Conservation (phyloP, 2,329 filamentous ascomycete genomes). For the Xylaria sp. region DNA sequence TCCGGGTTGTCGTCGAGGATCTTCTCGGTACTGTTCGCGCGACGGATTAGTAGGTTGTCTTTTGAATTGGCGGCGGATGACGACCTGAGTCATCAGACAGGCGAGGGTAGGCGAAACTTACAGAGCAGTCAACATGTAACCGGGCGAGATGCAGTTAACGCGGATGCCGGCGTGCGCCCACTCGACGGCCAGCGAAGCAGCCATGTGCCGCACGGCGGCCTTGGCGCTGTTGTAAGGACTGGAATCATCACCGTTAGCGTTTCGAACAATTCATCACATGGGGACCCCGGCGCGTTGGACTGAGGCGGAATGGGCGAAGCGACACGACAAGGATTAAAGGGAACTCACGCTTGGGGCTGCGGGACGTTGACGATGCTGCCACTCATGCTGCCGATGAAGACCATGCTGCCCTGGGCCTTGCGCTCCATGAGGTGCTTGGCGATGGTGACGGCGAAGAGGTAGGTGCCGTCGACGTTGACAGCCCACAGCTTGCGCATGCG, state of each 20-base stretch:
- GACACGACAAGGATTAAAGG: background rate
- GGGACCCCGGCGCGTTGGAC: background rate
- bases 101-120: slow-evolving; percentile 60
- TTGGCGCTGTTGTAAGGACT: slow-evolving; percentile 92
- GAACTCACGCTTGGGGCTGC: slow-evolving; percentile 79
- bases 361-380: slow-evolving; percentile 94
- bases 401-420: slow-evolving; percentile 82
- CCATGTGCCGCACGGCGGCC: slow-evolving; percentile 89
- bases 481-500: slow-evolving; percentile 93
- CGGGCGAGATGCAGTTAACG: slow-evolving; percentile 94
- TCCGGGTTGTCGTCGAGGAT: slow-evolving; percentile 94
- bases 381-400: slow-evolving; percentile 96
- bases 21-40: slow-evolving; percentile 77
- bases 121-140: slow-evolving; percentile 96
- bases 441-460: slow-evolving; percentile 84
- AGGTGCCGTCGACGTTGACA: slow-evolving; percentile 93
- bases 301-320: background rate
- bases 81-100: background rate
- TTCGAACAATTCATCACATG: background rate
- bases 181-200: slow-evolving; percentile 88
- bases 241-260: slow-evolving; percentile 18
- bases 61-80: background rate
- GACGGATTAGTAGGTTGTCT: slow-evolving; percentile 23
- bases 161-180: slow-evolving; percentile 90
- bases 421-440: slow-evolving; percentile 90